A percentile compares a stretch with the other conserved stretches of the same genome.
Evolutionary conservation across 2,329 filamentous ascomycete genomes (phyloP).

Genomic region (Grosmannia huntii): DNA sequence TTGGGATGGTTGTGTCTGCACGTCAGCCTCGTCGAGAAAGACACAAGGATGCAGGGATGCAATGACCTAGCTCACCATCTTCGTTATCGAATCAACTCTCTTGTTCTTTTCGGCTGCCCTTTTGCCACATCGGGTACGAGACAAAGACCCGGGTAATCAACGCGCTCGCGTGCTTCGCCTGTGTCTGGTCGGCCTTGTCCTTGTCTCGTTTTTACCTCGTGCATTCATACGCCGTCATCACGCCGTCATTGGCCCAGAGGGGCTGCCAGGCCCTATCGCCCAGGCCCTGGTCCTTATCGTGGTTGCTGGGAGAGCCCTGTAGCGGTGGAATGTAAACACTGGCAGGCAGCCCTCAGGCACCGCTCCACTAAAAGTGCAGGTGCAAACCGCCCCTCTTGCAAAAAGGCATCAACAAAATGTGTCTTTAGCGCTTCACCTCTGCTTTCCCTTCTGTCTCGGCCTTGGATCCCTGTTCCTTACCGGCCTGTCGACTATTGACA

Average conservation of each 20-base stretch:
- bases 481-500: neutral
- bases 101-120: no score
- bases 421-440: neutral
- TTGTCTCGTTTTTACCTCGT: neutral
- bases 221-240: neutral
- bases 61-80: neutral
- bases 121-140: no score
- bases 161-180: neutral
- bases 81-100: neutral
- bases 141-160: neutral
- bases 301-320: neutral
- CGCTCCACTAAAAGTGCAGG: neutral
- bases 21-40: neutral
- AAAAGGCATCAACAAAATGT: neutral
- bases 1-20: slow-evolving; percentile 62
- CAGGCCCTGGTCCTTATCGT: neutral
- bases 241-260: neutral
- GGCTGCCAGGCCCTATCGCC: neutral
- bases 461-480: neutral
- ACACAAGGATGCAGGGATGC: neutral
- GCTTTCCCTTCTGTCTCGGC: neutral
- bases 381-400: neutral
- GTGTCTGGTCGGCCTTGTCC: neutral
- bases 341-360: neutral
- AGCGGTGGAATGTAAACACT: slow-evolving; percentile 3